Conservation (phyloP, 306 rosid species). For the Trifolium dubium region DNA sequence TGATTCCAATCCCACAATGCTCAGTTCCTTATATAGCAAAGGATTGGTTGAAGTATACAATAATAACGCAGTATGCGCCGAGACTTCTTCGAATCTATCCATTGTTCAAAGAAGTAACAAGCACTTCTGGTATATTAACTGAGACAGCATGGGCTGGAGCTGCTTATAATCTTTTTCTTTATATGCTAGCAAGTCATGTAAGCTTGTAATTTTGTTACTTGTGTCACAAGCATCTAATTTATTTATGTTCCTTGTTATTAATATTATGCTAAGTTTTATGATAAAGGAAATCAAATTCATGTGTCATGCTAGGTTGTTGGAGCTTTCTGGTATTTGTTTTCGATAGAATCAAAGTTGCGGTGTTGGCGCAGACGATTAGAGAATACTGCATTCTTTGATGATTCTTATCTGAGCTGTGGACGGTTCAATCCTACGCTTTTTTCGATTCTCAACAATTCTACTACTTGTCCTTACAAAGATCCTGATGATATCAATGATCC, state of each 20-base stretch:
- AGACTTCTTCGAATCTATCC: conserved; percentile 69
- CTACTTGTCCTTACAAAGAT: conserved; percentile 49
- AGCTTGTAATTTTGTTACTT: conserved; percentile 38
- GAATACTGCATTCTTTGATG: neutral
- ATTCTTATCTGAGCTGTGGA: conserved; percentile 45
- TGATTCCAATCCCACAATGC: conserved; percentile 27
- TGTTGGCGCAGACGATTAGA: conserved; percentile 59
- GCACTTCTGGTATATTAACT: conserved; percentile 76
- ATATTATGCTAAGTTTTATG: conserved; percentile 22
- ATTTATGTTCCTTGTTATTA: neutral
- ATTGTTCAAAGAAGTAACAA: conserved; percentile 71
- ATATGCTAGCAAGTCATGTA: conserved; percentile 91
- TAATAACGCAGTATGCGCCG: conserved; percentile 68
- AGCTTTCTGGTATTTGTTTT: conserved; percentile 85
- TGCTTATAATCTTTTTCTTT: conserved; percentile 80
- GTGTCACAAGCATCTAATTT: neutral
- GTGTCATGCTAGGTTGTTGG: conserved; percentile 66
- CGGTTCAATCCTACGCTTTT: fast-evolving
- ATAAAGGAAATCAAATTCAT: neutral
- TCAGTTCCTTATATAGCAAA: conserved; percentile 47
- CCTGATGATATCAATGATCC: conserved; percentile 40
- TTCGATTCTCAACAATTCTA: conserved; percentile 9
- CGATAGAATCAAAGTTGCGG: conserved; percentile 60
- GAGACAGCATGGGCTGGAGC: conserved; percentile 96
- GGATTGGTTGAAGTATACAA: conserved; percentile 53